A percentile compares a stretch with the other conserved stretches of the same genome.
Evolutionary conservation across 2,329 filamentous ascomycete species (phyloP).

Genomic region (Alternaria gaisen): DNA sequence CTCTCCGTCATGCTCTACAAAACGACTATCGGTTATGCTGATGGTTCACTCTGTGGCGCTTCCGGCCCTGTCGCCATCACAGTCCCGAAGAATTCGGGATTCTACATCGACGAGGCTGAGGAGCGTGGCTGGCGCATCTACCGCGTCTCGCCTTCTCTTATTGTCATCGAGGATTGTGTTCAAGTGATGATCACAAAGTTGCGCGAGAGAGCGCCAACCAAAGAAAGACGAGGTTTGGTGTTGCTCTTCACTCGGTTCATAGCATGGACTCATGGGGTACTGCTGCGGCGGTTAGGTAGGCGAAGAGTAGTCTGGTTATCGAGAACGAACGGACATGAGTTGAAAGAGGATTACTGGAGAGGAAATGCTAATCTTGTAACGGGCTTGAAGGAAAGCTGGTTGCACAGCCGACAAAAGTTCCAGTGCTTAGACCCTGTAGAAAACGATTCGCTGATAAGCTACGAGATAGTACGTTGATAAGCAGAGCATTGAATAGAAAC

Average conservation of each 20-base stretch:
- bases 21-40: background rate
- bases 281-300: background rate
- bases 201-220: background rate
- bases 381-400: background rate
- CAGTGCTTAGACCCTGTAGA: background rate
- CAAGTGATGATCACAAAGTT: background rate
- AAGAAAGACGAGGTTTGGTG: background rate
- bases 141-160: background rate
- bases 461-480: background rate
- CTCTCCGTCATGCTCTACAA: background rate
- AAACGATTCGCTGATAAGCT: background rate
- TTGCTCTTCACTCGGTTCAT: background rate
- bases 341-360: background rate
- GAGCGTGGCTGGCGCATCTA: background rate
- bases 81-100: background rate
- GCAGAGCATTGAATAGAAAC: background rate
- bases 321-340: background rate
- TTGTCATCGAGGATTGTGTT: conserved; percentile 1
- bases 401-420: background rate
- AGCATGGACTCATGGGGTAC: background rate
- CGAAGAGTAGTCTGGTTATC: background rate
- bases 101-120: background rate
- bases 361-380: background rate
- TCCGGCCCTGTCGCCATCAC: background rate
- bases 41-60: background rate